Evolutionary conservation across 352 stramenopile genomes (phyloP).

Genomic region (Phytophthora europaea): DNA sequence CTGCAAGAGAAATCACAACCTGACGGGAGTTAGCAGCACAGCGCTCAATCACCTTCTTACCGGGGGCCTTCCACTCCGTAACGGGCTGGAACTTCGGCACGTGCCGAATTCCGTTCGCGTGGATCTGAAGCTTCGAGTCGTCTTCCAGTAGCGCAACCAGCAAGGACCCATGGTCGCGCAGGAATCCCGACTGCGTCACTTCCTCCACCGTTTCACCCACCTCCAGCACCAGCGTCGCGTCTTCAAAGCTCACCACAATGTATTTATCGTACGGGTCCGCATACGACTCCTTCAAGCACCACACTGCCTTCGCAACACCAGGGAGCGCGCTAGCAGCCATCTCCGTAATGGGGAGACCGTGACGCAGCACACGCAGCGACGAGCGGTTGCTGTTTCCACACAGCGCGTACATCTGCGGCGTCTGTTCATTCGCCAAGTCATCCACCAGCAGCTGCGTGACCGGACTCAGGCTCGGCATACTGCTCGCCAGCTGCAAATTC

Average conservation of each 20-base stretch:
- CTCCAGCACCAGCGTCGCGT: slow-evolving; percentile 98
- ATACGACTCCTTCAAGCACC: slow-evolving; percentile 94
- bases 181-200: slow-evolving; percentile 96
- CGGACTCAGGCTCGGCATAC: slow-evolving; percentile 91
- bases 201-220: slow-evolving; percentile 99
- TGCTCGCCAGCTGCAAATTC: slow-evolving; percentile 88
- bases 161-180: slow-evolving; percentile 96
- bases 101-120: slow-evolving; percentile 96
- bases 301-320: slow-evolving; percentile 96
- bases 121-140: slow-evolving; percentile 97
- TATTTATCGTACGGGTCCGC: slow-evolving; percentile 88
- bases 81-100: slow-evolving; percentile 94
- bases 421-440: slow-evolving; percentile 96
- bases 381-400: slow-evolving; percentile 95
- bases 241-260: slow-evolving; percentile 99
- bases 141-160: slow-evolving; percentile 95
- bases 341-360: slow-evolving; percentile 97
- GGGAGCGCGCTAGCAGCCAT: slow-evolving; percentile 97
- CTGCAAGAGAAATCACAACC: slow-evolving; percentile 97
- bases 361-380: slow-evolving; percentile 95
- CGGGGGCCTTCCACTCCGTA: slow-evolving; percentile 98
- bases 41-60: slow-evolving; percentile 98
- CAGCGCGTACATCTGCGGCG: slow-evolving; percentile 97
- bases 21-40: slow-evolving; percentile 97
- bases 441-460: slow-evolving; percentile 97